These are phyloP conservation scores for Tylopilus vinaceipallidus DNA, from an alignment of 768 basidiomycete genomes.

Conservation along the genomic window DNA sequence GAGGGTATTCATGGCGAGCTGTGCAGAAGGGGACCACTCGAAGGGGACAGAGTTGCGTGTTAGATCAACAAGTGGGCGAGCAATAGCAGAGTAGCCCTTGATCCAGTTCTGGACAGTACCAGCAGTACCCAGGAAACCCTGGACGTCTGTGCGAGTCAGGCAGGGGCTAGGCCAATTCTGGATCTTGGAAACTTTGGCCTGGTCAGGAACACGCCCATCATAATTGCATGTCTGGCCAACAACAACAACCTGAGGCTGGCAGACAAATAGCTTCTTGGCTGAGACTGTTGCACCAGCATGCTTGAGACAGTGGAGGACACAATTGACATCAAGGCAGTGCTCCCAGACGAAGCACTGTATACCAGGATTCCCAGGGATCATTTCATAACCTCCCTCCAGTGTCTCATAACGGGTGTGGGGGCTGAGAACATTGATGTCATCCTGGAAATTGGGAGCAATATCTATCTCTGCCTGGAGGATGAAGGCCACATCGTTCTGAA, in stretches of 20 bases:
- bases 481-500: constrained; percentile 39
- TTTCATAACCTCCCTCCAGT: constrained; percentile 5
- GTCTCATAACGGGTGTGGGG: constrained; percentile 34
- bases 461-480: constrained; percentile 40
- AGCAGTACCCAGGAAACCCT: constrained; percentile 28
- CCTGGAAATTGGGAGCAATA: constrained; percentile 36
- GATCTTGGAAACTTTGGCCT: constrained; percentile 26
- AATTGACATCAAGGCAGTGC: constrained; percentile 32
- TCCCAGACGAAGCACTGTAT: constrained; percentile 21
- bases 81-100: constrained; percentile 23
- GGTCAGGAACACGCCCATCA: constrained; percentile 33
- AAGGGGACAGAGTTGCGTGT: constrained; percentile 24
- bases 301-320: constrained; percentile 18
- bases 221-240: constrained; percentile 5
- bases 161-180: constrained; percentile 32
- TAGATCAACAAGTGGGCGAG: constrained; percentile 26
- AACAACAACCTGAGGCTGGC: not conserved
- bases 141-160: constrained; percentile 14
- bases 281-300: constrained; percentile 40
- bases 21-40: constrained; percentile 6
- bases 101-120: constrained; percentile 32
- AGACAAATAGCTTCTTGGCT: constrained; percentile 34
- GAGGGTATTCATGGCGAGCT: not conserved
- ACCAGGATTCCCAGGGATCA: constrained; percentile 7
- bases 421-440: constrained; percentile 39